A percentile compares a stretch with the other conserved stretches of the same genome.
These are phyloP conservation scores for Prinsepia uniflora DNA, from an alignment of 306 rosid genomes.

Conservation along the genomic window DNA sequence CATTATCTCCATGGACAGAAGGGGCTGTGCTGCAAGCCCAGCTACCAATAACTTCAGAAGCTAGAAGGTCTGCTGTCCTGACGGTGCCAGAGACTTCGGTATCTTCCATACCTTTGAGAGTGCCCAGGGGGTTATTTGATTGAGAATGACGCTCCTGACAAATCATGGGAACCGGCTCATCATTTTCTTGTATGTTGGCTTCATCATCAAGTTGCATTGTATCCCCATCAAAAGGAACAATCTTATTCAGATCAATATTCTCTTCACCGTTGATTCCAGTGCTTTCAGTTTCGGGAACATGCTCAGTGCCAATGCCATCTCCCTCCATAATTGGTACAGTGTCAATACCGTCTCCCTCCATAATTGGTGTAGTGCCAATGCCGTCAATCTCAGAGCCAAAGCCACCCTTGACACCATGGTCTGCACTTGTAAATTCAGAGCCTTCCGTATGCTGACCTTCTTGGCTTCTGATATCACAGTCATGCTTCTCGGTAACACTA, in stretches of 20 bases:
- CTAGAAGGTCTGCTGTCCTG: conserved; percentile 70
- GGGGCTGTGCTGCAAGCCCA: conserved; percentile 90
- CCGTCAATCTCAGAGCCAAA: conserved; percentile 77
- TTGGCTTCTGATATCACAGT: conserved; percentile 63
- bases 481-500: conserved; percentile 78
- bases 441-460: conserved; percentile 73
- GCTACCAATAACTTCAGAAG: conserved; percentile 92
- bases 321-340: conserved; percentile 57
- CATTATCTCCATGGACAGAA: conserved; percentile 66
- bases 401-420: conserved; percentile 52
- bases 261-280: conserved; percentile 44
- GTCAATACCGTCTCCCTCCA: conserved; percentile 57
- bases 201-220: conserved; percentile 77
- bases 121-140: conserved; percentile 43
- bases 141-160: conserved; percentile 43
- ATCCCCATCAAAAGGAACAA: conserved; percentile 44
- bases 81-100: conserved; percentile 55
- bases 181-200: conserved; percentile 49
- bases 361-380: conserved; percentile 40
- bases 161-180: conserved; percentile 44
- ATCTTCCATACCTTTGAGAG: conserved; percentile 49
- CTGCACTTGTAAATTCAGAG: conserved; percentile 70
- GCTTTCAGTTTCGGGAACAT: conserved; percentile 73
- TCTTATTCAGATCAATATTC: conserved; percentile 51
- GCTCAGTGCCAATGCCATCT: conserved; percentile 63